Conservation (phyloP, 176 grass and related monocot species). For the Eragrostis curvula region DNA sequence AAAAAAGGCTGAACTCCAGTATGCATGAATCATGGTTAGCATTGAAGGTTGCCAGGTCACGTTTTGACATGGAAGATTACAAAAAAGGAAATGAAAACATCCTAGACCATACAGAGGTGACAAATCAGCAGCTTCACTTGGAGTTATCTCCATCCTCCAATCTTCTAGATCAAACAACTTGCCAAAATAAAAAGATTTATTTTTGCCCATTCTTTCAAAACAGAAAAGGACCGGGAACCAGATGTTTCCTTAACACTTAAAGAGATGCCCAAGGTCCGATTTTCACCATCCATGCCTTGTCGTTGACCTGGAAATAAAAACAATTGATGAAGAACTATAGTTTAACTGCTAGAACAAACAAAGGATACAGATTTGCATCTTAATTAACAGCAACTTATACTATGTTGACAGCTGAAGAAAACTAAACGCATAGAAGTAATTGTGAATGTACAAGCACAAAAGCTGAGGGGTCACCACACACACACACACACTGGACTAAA, state of each 20-base stretch:
- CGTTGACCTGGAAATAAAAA: constrained; percentile 52
- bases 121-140: constrained; percentile 53
- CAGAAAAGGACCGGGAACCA: constrained; percentile 28
- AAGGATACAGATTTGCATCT: not conserved
- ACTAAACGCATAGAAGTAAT: not conserved
- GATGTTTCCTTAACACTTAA: constrained; percentile 28
- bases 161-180: constrained; percentile 58
- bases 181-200: constrained; percentile 65
- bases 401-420: not conserved
- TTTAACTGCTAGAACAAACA: constrained; percentile 1
- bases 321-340: not conserved
- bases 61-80: constrained; percentile 55
- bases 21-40: constrained; percentile 46
- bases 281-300: constrained; percentile 73
- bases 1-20: constrained; percentile 18
- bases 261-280: constrained; percentile 5
- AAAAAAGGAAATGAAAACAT: constrained; percentile 48
- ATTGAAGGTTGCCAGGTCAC: constrained; percentile 29
- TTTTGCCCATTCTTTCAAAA: constrained; percentile 53
- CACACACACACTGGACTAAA: not conserved
- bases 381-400: not conserved
- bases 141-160: constrained; percentile 50
- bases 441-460: not conserved
- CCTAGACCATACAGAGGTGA: constrained; percentile 51
- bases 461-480: no score